Evolutionary conservation across 2,329 filamentous ascomycete species (phyloP).

Genomic region (Colletotrichum melonis): DNA sequence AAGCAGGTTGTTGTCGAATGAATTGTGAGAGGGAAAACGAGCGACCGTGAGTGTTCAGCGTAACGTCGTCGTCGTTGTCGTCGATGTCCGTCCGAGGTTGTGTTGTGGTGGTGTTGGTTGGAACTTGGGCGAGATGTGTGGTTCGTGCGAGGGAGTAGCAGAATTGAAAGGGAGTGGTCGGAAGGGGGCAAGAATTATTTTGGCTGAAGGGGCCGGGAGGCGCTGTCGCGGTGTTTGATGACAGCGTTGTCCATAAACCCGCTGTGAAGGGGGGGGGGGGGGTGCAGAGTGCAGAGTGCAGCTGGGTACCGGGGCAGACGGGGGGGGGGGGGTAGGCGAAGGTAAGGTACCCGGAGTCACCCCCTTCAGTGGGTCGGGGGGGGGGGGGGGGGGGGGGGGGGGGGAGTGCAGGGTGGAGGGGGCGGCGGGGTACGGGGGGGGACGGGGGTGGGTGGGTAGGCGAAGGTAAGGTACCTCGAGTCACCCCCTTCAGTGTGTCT

Average conservation of each 20-base stretch:
- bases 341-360: not conserved
- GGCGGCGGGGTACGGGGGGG: too few species aligned
- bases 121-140: conserved; percentile 14
- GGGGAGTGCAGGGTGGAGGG: too few species aligned
- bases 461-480: conserved; percentile 1
- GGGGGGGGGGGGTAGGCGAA: not conserved
- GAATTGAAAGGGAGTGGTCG: conserved; percentile 35
- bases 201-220: conserved; percentile 34
- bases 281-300: not conserved
- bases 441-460: not conserved
- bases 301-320: not conserved
- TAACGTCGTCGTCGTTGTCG: conserved; percentile 24
- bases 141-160: conserved; percentile 35
- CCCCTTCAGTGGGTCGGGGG: conserved; percentile 1
- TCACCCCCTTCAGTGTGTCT: conserved; percentile 2
- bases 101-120: conserved; percentile 31
- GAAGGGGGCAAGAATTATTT: conserved; percentile 37
- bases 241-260: conserved; percentile 36
- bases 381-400: too few species aligned
- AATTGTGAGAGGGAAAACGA: conserved; percentile 23
- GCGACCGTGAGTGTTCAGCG: conserved; percentile 29
- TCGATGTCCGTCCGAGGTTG: conserved; percentile 30
- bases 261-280: conserved; percentile 21
- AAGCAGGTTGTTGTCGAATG: conserved; percentile 1
- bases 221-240: conserved; percentile 36